phyloP scores from a whole-genome alignment of 805 yeast species.

The Zygotorulaspora florentina region DNA sequence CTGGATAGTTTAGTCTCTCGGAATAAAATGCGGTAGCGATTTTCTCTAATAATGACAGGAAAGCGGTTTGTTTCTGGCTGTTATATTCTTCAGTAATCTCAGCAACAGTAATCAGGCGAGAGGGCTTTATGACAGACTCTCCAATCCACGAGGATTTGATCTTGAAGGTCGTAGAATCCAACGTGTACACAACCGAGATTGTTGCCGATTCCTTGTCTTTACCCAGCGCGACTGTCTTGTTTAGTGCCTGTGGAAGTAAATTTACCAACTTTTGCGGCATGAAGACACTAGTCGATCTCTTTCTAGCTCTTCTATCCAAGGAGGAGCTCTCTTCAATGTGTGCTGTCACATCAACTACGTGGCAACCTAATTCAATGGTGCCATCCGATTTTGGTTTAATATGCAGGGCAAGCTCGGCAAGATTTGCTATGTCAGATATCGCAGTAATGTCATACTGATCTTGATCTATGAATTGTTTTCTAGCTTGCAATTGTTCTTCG shows the following conservation, averaged over 20 bases:
- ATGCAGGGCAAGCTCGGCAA: slow-evolving; percentile 77
- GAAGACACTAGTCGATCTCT: slow-evolving; percentile 84
- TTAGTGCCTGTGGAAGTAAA: slow-evolving; percentile 64
- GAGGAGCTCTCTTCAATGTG: slow-evolving; percentile 68
- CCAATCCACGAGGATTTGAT: slow-evolving; percentile 75
- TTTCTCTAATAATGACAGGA: slow-evolving; percentile 16
- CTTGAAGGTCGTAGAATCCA: slow-evolving; percentile 67
- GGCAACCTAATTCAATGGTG: slow-evolving; percentile 74
- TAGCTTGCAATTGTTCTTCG: slow-evolving; percentile 17
- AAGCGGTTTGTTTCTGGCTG: slow-evolving; percentile 9
- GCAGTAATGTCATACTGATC: slow-evolving; percentile 34
- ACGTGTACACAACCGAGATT: slow-evolving; percentile 71
- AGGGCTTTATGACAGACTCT: slow-evolving; percentile 66
- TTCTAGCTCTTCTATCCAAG: slow-evolving; percentile 84
- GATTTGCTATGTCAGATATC: slow-evolving; percentile 25
- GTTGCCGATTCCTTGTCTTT: slow-evolving; percentile 61
- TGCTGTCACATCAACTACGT: slow-evolving; percentile 73
- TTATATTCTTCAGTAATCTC: slow-evolving; percentile 21
- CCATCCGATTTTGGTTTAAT: slow-evolving; percentile 59
- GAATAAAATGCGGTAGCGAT: slow-evolving; percentile 28
- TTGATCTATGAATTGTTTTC: slow-evolving; percentile 22
- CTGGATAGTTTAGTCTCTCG: slow-evolving; percentile 21
- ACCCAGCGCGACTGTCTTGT: slow-evolving; percentile 55
- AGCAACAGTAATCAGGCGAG: slow-evolving; percentile 25
- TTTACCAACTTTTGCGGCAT: slow-evolving; percentile 70